A percentile compares a stretch with the other conserved stretches of the same genome.
These are phyloP conservation scores for Neocucurbitaria cava DNA, from an alignment of 2,329 filamentous ascomycete species.

Conservation along the genomic window DNA sequence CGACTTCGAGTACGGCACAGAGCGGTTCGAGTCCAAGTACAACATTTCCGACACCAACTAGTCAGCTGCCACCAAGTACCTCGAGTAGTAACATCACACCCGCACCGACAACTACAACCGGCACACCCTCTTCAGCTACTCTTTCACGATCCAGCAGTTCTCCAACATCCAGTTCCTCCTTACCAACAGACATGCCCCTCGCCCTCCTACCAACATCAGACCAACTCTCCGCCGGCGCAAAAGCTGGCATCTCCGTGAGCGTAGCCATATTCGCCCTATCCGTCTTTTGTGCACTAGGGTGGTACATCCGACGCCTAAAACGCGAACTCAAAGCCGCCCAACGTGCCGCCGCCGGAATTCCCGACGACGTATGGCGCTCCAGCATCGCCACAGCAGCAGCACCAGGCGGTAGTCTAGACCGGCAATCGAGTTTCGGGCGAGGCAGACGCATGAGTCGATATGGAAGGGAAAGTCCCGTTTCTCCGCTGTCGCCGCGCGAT, in stretches of 20 bases:
- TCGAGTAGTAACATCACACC: neutral
- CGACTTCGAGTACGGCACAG: neutral
- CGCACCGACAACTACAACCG: neutral
- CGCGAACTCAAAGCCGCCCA: constrained; percentile 25
- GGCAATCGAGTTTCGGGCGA: constrained; percentile 1
- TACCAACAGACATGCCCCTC: constrained; percentile 18
- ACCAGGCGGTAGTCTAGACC: neutral
- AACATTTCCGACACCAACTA: neutral
- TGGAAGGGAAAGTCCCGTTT: constrained; percentile 10
- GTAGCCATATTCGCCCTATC: constrained; percentile 18
- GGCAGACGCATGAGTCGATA: constrained; percentile 2
- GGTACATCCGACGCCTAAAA: constrained; percentile 37
- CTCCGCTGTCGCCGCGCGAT: constrained; percentile 14
- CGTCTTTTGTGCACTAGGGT: constrained; percentile 20
- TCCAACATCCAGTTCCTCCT: neutral
- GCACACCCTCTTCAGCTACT: neutral
- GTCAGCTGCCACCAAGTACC: neutral
- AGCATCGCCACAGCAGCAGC: constrained; percentile 8
- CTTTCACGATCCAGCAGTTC: neutral
- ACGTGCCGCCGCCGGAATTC: constrained; percentile 18
- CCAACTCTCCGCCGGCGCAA: constrained; percentile 27
- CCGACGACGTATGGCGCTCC: constrained; percentile 16
- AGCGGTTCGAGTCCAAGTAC: neutral
- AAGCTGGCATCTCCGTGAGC: constrained; percentile 30
- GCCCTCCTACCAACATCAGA: constrained; percentile 11